These are phyloP conservation scores for Ceratobasidium sp. DNA, from an alignment of 1,284 basidiomycete genomes.

Conservation along the genomic window DNA sequence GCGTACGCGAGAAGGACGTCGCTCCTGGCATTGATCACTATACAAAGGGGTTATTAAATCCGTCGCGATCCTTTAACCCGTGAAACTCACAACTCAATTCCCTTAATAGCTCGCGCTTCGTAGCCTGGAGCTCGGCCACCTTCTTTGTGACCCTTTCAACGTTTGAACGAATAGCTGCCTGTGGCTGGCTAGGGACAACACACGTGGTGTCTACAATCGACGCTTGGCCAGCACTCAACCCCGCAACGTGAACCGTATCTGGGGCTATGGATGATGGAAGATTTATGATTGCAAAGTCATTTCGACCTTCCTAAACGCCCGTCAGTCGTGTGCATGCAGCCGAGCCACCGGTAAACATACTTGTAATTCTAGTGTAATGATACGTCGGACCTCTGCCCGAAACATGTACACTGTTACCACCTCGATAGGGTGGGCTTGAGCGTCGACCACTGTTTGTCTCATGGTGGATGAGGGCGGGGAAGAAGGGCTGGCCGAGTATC, in stretches of 20 bases:
- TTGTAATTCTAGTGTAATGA: constrained; percentile 48
- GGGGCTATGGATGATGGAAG: constrained; percentile 58
- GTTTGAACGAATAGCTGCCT: constrained; percentile 47
- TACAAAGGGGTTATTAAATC: background rate
- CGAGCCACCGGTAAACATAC: constrained; percentile 41
- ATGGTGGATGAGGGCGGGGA: background rate
- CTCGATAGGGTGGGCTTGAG: constrained; percentile 48
- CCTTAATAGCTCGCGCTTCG: constrained; percentile 13
- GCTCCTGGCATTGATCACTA: constrained; percentile 26
- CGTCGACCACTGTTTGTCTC: constrained; percentile 41
- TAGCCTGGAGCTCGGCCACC: constrained; percentile 43
- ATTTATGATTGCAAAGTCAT: constrained; percentile 56
- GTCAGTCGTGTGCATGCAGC: background rate
- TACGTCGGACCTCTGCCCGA: constrained; percentile 50
- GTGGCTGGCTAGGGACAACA: background rate
- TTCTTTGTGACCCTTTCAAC: background rate
- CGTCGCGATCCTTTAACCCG: background rate
- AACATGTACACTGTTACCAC: constrained; percentile 52
- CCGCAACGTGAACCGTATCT: constrained; percentile 46
- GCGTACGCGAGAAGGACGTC: constrained; percentile 35
- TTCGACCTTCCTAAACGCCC: constrained; percentile 56
- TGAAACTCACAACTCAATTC: constrained; percentile 23
- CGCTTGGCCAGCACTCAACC: constrained; percentile 15
- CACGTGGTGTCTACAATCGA: constrained; percentile 33
- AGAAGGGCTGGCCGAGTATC: constrained; percentile 4